phyloP scores from a whole-genome alignment of 2,329 filamentous ascomycete genomes.

The Zalaria obscura region DNA sequence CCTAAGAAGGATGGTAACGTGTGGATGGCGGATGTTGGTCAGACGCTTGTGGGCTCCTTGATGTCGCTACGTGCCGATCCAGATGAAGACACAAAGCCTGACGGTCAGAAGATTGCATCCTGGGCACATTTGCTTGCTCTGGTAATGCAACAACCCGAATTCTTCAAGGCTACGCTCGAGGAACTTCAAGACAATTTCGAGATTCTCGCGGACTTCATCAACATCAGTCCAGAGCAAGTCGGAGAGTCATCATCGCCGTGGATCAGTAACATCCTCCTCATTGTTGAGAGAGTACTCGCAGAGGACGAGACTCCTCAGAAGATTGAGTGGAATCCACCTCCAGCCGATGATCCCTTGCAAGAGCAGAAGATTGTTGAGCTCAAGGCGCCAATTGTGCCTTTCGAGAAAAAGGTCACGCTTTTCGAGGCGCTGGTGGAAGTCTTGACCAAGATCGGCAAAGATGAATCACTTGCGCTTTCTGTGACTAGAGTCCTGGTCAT shows the following conservation, averaged over 20 bases:
- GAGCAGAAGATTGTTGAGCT: slow-evolving; percentile 39
- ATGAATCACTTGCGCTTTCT: slow-evolving; percentile 70
- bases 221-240: slow-evolving; percentile 50
- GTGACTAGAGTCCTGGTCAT: slow-evolving; percentile 75
- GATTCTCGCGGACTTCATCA: slow-evolving; percentile 66
- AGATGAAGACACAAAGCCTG: slow-evolving; percentile 32
- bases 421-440: slow-evolving; percentile 70
- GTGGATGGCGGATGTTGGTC: slow-evolving; percentile 60
- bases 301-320: slow-evolving; percentile 72
- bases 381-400: slow-evolving; percentile 47
- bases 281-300: slow-evolving; percentile 79
- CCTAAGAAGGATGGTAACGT: slow-evolving; percentile 45
- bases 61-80: slow-evolving; percentile 43
- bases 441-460: slow-evolving; percentile 74
- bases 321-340: slow-evolving; percentile 48
- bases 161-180: slow-evolving; percentile 64
- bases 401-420: slow-evolving; percentile 54
- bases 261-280: slow-evolving; percentile 79
- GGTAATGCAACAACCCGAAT: slow-evolving; percentile 66
- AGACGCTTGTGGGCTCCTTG: slow-evolving; percentile 71
- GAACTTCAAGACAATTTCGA: slow-evolving; percentile 64
- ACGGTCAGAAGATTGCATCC: slow-evolving; percentile 63
- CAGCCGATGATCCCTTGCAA: slow-evolving; percentile 26
- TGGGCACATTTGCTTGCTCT: slow-evolving; percentile 86
- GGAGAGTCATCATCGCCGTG: slow-evolving; percentile 75